Evolutionary conservation across 495 filamentous ascomycete genomes (phyloP).

Genomic region (Bryoglossum gracile): DNA sequence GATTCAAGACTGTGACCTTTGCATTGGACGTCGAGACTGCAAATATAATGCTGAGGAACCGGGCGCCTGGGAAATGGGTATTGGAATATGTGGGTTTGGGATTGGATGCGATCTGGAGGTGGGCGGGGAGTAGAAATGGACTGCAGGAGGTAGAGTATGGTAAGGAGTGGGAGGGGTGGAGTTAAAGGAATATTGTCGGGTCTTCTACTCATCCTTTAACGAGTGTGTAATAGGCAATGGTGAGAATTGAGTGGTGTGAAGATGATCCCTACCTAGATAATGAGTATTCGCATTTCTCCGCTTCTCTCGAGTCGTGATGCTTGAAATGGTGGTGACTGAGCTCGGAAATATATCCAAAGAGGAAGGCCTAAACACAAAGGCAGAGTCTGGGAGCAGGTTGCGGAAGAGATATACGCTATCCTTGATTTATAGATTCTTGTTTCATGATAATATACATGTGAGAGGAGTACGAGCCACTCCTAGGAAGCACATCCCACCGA

Average conservation of each 20-base stretch:
- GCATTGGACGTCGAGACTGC: not conserved
- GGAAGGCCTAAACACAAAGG: too few species aligned
- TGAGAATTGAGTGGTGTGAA: not conserved
- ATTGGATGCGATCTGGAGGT: constrained; percentile 13
- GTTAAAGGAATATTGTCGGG: constrained; percentile 12
- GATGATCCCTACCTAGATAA: not conserved
- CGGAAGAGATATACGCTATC: too few species aligned
- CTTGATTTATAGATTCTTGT: too few species aligned
- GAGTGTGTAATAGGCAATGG: not conserved
- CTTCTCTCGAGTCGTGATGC: not conserved
- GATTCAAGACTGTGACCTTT: not conserved
- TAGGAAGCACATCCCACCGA: too few species aligned
- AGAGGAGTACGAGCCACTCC: too few species aligned
- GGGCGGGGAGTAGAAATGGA: constrained; percentile 4
- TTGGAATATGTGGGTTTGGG: not conserved
- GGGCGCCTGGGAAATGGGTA: not conserved
- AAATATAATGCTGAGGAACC: not conserved
- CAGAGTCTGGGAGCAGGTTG: too few species aligned
- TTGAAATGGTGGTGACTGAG: not conserved
- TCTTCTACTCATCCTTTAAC: not conserved
- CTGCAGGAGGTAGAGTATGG: constrained; percentile 8
- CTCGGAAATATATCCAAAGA: too few species aligned
- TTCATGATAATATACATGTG: too few species aligned
- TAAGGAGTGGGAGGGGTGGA: constrained; percentile 8
- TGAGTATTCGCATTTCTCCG: not conserved